Base-by-base conservation (phyloP, 192 early-diverging fungal genomes). In the Coemansia sp. region DNA sequence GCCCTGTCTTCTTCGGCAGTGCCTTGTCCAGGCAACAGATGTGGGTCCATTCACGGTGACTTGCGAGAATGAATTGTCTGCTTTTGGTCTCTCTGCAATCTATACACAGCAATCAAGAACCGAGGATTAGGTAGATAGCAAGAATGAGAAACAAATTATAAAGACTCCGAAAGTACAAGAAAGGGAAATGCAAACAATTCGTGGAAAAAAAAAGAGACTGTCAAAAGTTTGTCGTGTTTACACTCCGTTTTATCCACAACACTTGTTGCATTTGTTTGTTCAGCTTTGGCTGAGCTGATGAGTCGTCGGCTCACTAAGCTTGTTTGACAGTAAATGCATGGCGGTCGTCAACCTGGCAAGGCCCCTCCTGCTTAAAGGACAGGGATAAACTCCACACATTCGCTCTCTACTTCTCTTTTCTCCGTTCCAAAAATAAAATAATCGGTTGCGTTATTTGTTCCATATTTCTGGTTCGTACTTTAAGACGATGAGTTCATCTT, bases 41-140 rank as follows among this genome's bases (percentile, higher is more conserved):
- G 71, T 67, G 65, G 14, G 60, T 59, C 55, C 71, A 73, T 67
- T 58, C 53, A 35, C 13, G 13, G 42, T 45, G 42, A 45, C 7
- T 45, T 3, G 42, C 17, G 15, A 45, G 42, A 45, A 45, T 13
- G 42, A 45, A 45, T 0, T 45, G 42, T 17, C 42, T 17, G 17
- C 10, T 45, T 45, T 45, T 17, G 4, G 10, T 29, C 29, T 29
- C 42, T 45, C 42, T 45, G 14, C 13, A 43, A 8, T 13, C 13
- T 43, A 8, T 43, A 11, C 41, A 43, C 41, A 2, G 9, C 41
- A 43, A 43, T 43, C 41, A 45, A 52, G 23, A 25, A 25, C 23
- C 7, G 49, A 52, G 23, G 23, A 52, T 25, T 25, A 52, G 23
- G 15, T 29, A 25, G 9, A 52, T 25, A 52, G 23, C 49, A 52